Conservation (phyloP, 345 rosid species). For the Citrus mangshanensis region DNA sequence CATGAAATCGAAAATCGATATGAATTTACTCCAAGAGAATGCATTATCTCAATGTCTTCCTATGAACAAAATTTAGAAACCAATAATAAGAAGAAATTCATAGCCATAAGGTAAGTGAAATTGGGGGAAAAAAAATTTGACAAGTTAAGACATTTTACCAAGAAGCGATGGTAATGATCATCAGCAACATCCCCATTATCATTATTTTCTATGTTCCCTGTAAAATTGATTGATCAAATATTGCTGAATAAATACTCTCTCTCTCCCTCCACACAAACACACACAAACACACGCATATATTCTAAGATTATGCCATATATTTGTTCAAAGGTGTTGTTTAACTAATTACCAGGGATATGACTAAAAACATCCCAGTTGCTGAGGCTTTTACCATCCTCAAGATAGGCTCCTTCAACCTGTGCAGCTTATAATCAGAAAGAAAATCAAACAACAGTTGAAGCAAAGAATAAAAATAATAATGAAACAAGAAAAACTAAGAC, state of each 20-base stretch:
- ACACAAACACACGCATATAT: too few species aligned
- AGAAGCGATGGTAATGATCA: constrained; percentile 31
- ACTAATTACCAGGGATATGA: constrained; percentile 32
- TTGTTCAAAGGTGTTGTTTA: too few species aligned
- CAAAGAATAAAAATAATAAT: not conserved
- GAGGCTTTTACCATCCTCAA: constrained; percentile 44
- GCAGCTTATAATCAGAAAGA: not conserved
- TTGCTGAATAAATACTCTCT: not conserved
- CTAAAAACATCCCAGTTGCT: constrained; percentile 56
- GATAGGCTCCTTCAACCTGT: constrained; percentile 53
- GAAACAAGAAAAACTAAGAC: not conserved
- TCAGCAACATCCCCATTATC: constrained; percentile 28
- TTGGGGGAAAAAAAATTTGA: not conserved
- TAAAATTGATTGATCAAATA: not conserved
- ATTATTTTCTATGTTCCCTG: constrained; percentile 15
- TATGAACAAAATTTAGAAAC: constrained; percentile 1
- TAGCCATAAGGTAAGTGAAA: not conserved
- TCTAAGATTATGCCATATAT: not conserved
- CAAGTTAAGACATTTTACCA: not conserved
- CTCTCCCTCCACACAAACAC: too few species aligned
- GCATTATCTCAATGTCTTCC: constrained; percentile 35
- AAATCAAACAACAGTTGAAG: not conserved
- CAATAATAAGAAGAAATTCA: not conserved
- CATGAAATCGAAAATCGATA: constrained; percentile 46
- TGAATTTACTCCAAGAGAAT: constrained; percentile 37